Evolutionary conservation across 2,329 filamentous ascomycete species (phyloP).

Genomic region (Exserohilum turcica): DNA sequence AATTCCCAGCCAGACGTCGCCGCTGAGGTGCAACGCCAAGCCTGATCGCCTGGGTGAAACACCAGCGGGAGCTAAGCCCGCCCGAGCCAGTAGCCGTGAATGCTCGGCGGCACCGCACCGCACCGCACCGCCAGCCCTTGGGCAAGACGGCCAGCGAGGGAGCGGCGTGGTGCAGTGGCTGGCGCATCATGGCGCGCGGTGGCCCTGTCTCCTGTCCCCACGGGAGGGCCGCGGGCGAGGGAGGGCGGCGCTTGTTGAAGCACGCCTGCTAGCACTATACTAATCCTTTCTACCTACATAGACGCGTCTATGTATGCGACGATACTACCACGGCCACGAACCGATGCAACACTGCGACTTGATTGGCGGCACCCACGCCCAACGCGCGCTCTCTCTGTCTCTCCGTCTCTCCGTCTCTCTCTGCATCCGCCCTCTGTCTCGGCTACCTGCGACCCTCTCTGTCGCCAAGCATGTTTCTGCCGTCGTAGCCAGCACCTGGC

Average conservation of each 20-base stretch:
- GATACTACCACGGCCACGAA: too few relatives aligned
- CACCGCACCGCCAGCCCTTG: not conserved
- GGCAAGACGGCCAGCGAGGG: too few relatives aligned
- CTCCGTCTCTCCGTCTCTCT: not conserved
- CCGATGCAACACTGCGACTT: too few relatives aligned
- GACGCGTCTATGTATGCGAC: too few relatives aligned
- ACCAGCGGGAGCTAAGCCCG: slow-evolving; percentile 28
- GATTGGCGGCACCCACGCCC: too few relatives aligned
- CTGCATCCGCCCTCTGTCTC: not conserved
- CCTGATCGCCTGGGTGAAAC: slow-evolving; percentile 31
- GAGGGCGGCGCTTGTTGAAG: too few relatives aligned
- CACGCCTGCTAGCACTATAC: too few relatives aligned
- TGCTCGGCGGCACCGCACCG: slow-evolving; percentile 2
- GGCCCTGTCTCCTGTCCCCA: too few relatives aligned
- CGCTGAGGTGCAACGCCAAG: slow-evolving; percentile 26
- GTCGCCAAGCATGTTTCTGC: not conserved
- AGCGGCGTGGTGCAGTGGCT: too few relatives aligned
- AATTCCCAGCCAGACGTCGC: slow-evolving; percentile 25
- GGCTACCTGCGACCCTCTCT: not conserved
- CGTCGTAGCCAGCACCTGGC: not conserved
- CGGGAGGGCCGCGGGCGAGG: too few relatives aligned
- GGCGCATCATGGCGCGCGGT: too few relatives aligned
- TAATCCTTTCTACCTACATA: too few relatives aligned
- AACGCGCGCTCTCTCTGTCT: not conserved
- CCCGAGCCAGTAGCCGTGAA: slow-evolving; percentile 18